Evolutionary conservation across 2,329 filamentous ascomycete genomes (phyloP), one percentile per base, ranked within the genome.

Genomic region (Hypoxylon sp.): DNA sequence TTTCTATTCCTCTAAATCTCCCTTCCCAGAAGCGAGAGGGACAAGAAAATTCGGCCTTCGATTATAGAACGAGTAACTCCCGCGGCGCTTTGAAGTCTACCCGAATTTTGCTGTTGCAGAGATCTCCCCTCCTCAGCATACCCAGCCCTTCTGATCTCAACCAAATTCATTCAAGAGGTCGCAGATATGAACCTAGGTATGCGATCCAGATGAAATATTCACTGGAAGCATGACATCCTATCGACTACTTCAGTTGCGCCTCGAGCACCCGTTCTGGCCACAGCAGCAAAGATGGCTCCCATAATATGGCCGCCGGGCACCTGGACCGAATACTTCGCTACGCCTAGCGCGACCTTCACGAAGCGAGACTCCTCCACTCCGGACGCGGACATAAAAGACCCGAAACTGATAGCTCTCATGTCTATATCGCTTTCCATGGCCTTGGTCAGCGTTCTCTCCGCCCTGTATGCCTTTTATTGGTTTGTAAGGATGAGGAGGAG

Each of bases 401-500:
- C 65, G 12, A 49, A 71, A 42, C 64, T 70, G 32, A 24, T 71
- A 30, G 62, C 75, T 8, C 70, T 82, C 52, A 75, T 78, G 38
- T 78, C 78, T 60, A 71, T 83, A 7, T 78, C 83, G 0, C 70
- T 88, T 16, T 70, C 76, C 2, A 73, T 81, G 22, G 79, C 82
- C 3, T 78, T 80, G 0, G 63, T 88, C 68, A 92, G 89, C 70
- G 79, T 92, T 30, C 55, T 83, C 2, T 81, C 86, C 9, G 85
- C 84, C 0, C 71, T 87, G 5, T 73, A 86, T 28, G 83, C 88
- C 1, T 84, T 90, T 40, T 91, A 90, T 78, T 93, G 89, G 88
- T 93, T 94, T 73, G 80, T 87, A 61, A 84, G 87, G 66, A 93
- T 93, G 89, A 84, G 87, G 69, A 85, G 90, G 72, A 88, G 85